Conservation (phyloP, 139 green algal species). For the Chlamydomonas sp. region DNA sequence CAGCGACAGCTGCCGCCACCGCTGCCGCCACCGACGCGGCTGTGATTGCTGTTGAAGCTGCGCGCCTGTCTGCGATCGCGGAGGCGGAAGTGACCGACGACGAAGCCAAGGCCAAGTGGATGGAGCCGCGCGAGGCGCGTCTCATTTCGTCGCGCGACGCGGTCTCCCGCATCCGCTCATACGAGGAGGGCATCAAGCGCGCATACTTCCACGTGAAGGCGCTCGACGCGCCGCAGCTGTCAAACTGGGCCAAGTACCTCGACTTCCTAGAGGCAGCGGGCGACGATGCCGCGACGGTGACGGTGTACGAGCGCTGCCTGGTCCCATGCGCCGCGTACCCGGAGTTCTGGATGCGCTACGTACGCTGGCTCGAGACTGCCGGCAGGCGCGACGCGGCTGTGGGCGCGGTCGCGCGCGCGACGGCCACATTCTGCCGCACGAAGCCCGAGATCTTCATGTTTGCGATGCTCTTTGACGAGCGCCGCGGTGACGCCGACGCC, state of each 20-base stretch:
- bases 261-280: conserved; percentile 49
- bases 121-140: not conserved
- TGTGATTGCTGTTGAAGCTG: too few relatives aligned
- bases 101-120: conserved; percentile 5
- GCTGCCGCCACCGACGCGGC: not conserved
- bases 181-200: conserved; percentile 34
- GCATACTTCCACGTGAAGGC: conserved; percentile 84
- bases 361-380: conserved; percentile 48
- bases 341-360: conserved; percentile 81
- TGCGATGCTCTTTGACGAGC: conserved; percentile 62
- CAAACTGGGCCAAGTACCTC: conserved; percentile 72
- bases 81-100: conserved; percentile 2
- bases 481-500: conserved; percentile 37
- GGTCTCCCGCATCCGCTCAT: not conserved
- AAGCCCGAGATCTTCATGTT: conserved; percentile 58
- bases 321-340: conserved; percentile 75
- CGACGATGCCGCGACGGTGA: conserved; percentile 30
- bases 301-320: conserved; percentile 79
- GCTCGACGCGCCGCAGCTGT: conserved; percentile 62
- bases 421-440: conserved; percentile 54
- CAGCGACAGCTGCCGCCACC: not conserved
- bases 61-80: not conserved
- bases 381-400: conserved; percentile 26
- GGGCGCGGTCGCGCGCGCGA: conserved; percentile 44
- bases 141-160: not conserved